Evolutionary conservation across 768 basidiomycete species (phyloP).

Genomic region (Trametes cinnabarina): DNA sequence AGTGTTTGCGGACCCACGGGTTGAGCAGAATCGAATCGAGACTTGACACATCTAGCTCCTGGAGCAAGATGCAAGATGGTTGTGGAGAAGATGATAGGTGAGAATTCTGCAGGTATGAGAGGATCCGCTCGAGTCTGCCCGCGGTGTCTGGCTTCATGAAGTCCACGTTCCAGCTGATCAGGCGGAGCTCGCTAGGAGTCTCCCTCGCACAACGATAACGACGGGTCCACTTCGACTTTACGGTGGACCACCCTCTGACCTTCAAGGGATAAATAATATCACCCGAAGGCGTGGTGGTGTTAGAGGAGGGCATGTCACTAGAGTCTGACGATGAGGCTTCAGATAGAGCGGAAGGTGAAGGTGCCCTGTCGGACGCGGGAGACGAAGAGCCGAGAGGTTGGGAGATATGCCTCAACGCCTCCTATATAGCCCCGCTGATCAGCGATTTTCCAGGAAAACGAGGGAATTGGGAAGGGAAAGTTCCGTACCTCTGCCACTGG

Average conservation of each 20-base stretch:
- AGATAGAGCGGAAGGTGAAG: background rate
- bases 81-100: conserved; percentile 50
- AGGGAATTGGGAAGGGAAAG: background rate
- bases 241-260: conserved; percentile 3
- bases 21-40: conserved; percentile 50
- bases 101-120: conserved; percentile 54
- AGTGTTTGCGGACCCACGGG: conserved; percentile 62
- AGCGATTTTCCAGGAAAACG: background rate
- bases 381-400: background rate
- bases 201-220: background rate
- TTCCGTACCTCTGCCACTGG: background rate
- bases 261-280: background rate
- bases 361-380: background rate
- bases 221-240: conserved; percentile 1
- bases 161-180: conserved; percentile 77
- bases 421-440: background rate
- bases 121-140: conserved; percentile 46
- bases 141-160: conserved; percentile 37
- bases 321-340: background rate
- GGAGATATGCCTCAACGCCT: background rate
- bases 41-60: conserved; percentile 55
- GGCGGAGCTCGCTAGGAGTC: conserved; percentile 42
- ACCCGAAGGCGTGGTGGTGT: background rate
- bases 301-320: background rate
- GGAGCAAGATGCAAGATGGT: conserved; percentile 65